Evolutionary conservation across 2,329 filamentous ascomycete species (phyloP).

Genomic region (Conoideocrella luteorostrata): DNA sequence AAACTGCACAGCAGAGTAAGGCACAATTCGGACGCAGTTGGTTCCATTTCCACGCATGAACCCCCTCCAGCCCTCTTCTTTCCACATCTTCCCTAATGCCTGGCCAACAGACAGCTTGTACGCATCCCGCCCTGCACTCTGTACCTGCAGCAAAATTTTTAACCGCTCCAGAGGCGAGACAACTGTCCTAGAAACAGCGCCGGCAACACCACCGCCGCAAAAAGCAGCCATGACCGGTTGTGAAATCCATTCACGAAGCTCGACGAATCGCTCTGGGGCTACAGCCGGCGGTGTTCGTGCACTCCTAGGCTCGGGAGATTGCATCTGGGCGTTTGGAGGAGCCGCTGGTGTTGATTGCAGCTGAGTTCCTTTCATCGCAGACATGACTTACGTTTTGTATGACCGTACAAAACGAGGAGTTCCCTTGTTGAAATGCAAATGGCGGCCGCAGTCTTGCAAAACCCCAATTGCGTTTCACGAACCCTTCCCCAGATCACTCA

Average conservation of each 20-base stretch:
- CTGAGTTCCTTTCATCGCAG: conserved; percentile 20
- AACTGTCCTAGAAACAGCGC: conserved; percentile 94
- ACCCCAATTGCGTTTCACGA: conserved; percentile 14
- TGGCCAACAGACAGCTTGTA: conserved; percentile 90
- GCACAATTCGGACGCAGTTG: conserved; percentile 96
- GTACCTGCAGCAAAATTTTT: conserved; percentile 96
- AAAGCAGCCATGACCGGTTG: conserved; percentile 89
- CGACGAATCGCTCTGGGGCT: conserved; percentile 19
- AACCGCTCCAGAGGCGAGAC: conserved; percentile 92
- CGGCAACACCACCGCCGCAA: conserved; percentile 86
- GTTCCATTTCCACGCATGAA: conserved; percentile 98
- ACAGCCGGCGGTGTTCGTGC: conserved; percentile 15
- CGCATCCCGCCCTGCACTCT: conserved; percentile 82
- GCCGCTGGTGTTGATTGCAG: conserved; percentile 9
- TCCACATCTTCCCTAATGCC: conserved; percentile 91
- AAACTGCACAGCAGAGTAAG: conserved; percentile 97
- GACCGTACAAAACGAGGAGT: too few relatives aligned
- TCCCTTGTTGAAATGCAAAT: background rate
- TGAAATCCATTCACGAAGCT: conserved; percentile 51
- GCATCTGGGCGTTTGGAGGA: conserved; percentile 9
- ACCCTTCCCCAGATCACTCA: conserved; percentile 14
- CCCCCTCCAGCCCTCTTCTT: conserved; percentile 90
- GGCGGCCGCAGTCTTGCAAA: background rate
- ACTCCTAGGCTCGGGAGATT: conserved; percentile 22
- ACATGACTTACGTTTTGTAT: conserved; percentile 18